Evolutionary conservation across 176 grass and related monocot genomes (phyloP), one percentile per base, ranked within the genome.

Genomic region (Alopecurus myosuroides): DNA sequence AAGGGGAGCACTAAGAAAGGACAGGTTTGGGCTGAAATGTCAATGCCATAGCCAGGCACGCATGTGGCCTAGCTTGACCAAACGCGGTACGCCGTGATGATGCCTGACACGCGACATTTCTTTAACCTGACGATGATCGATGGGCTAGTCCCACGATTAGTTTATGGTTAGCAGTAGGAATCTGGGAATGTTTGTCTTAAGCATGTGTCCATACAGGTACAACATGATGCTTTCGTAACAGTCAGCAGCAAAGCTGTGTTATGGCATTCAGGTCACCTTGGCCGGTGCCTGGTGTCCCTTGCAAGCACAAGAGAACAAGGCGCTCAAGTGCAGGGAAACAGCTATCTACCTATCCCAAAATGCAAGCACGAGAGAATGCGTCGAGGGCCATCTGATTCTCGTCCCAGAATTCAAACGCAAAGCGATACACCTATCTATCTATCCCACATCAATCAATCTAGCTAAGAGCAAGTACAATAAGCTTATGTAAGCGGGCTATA

Each of bases 291-390:
- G 55, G 26, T 88, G 81, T 52, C 68, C 20, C 13, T 11, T 50
- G 22, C 28, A 82, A 70, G 40, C 37, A 50, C 7, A 88, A 70
- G 55, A 34, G 7, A 77, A 83, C 86, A 70, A 86, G 30, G 13
- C 34, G 49, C 23, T 28, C 45, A 48, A 56, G 36, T 36, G 74
- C 78, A 6, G 58, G 22, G 39, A 23, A 35, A n/a, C n/a, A n/a
- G n/a, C n/a, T n/a, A n/a, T n/a, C n/a, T n/a, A n/a, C n/a, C n/a
- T n/a, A n/a, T 86, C 84, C 84, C 48, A 58, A 29, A 49, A 25
- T 45, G 84, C 88, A 86, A 55, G 9, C 19, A 55, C 73, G 52
- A 79, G 35, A 46, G 34, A 64, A 86, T 86, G 84, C 84, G 84
- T 66, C 88, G 82, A 86, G 41, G 23, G 2, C 45, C 45, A 11